A percentile compares a stretch with the other conserved stretches of the same genome.
These are phyloP conservation scores for Ustilago bromivora DNA, from an alignment of 1,284 basidiomycete genomes.

Conservation along the genomic window DNA sequence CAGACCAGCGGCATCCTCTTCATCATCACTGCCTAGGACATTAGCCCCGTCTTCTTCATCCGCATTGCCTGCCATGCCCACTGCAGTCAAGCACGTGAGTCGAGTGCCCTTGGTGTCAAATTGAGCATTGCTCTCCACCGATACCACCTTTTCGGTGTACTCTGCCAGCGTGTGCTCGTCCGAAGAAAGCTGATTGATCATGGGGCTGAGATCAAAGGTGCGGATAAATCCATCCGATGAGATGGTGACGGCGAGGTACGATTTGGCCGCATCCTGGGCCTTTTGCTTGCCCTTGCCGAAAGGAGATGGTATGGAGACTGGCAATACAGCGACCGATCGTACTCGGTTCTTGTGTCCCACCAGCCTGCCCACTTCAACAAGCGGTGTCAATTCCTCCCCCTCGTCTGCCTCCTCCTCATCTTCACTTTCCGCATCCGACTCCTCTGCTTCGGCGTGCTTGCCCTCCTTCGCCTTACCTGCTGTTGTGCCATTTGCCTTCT, in stretches of 20 bases:
- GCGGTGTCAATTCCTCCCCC: conserved; percentile 33
- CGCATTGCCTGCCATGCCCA: conserved; percentile 33
- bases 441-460: conserved; percentile 27
- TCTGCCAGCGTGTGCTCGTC: conserved; percentile 10
- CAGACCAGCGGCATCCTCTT: conserved; percentile 26
- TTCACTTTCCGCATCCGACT: conserved; percentile 18
- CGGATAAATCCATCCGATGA: conserved; percentile 67
- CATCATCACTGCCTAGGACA: conserved; percentile 36
- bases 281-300: conserved; percentile 18
- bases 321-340: conserved; percentile 46
- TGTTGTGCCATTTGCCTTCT: not conserved
- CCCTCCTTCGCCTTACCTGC: conserved; percentile 18
- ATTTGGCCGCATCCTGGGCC: conserved; percentile 12
- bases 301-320: conserved; percentile 24
- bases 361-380: conserved; percentile 57
- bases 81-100: conserved; percentile 63
- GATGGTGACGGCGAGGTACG: conserved; percentile 58
- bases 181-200: conserved; percentile 30
- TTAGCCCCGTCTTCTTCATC: conserved; percentile 45
- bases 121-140: conserved; percentile 43
- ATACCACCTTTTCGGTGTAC: conserved; percentile 17
- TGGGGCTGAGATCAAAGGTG: conserved; percentile 56
- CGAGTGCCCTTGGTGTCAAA: conserved; percentile 65
- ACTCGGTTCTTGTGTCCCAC: conserved; percentile 66
- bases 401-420: conserved; percentile 36